Evolutionary conservation across 2,329 filamentous ascomycete genomes (phyloP).

Genomic region (Trichoderma sp.): DNA sequence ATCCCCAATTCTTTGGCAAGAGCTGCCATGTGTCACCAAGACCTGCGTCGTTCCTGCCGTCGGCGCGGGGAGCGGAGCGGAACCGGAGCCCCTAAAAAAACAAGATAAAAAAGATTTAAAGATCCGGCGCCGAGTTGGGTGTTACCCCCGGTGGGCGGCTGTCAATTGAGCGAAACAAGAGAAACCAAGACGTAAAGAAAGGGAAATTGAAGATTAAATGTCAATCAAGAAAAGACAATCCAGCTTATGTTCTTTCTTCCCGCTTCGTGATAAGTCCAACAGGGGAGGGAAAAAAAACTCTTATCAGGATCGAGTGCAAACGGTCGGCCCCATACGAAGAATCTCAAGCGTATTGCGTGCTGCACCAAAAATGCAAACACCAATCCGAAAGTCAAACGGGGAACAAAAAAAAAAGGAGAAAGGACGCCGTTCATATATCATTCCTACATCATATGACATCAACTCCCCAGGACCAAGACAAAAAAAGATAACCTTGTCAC

Average conservation of each 20-base stretch:
- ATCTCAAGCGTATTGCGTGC: not conserved
- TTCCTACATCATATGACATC: not conserved
- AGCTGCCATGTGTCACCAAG: not conserved
- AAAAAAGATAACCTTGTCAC: not conserved
- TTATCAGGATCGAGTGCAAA: not conserved
- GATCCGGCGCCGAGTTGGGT: not conserved
- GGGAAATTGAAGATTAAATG: not conserved
- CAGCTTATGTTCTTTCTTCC: not conserved
- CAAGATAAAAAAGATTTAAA: not conserved
- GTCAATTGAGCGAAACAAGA: not conserved
- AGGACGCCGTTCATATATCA: not conserved
- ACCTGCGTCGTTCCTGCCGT: not conserved
- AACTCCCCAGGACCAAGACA: not conserved
- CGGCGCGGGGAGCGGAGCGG: not conserved
- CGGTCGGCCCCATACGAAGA: not conserved
- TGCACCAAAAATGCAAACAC: not conserved
- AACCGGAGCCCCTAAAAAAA: not conserved
- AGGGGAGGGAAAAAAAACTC: not conserved
- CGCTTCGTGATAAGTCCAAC: not conserved
- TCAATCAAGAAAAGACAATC: not conserved
- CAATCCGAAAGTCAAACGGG: not conserved
- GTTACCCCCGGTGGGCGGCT: not conserved
- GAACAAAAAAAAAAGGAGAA: not conserved
- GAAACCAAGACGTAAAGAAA: not conserved
- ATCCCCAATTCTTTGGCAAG: not conserved